phyloP scores from a whole-genome alignment of 2,329 filamentous ascomycete genomes.

The Penicillium sp. region DNA sequence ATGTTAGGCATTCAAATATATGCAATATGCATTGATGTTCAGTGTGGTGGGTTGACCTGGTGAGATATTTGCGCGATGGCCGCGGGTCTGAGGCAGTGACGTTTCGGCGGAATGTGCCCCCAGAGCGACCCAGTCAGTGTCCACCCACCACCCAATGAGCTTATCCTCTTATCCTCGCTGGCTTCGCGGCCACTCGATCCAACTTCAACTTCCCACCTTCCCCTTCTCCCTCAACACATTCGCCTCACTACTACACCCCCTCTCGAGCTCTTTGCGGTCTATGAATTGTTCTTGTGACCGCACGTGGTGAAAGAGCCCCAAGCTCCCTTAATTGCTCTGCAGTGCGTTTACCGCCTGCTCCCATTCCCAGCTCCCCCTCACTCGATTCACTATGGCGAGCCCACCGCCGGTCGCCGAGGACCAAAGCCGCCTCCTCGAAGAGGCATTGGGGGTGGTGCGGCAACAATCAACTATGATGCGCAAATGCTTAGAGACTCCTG shows the following conservation, averaged over 20 bases:
- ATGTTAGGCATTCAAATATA: no score
- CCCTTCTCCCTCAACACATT: slow-evolving; percentile 23
- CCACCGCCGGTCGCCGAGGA: slow-evolving; percentile 72
- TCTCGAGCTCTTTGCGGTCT: slow-evolving; percentile 1
- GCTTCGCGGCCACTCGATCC: slow-evolving; percentile 13
- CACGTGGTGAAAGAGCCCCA: slow-evolving; percentile 17
- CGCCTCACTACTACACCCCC: slow-evolving; percentile 7
- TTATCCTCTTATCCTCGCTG: slow-evolving; percentile 21
- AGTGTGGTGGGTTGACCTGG: background rate
- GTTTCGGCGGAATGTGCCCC: slow-evolving; percentile 26
- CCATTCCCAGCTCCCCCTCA: slow-evolving; percentile 35
- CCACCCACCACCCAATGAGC: slow-evolving; percentile 27
- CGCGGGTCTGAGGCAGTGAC: slow-evolving; percentile 24
- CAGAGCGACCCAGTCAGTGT: slow-evolving; percentile 16
- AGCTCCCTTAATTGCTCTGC: slow-evolving; percentile 26
- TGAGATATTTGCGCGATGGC: slow-evolving; percentile 5
- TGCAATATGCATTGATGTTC: no score
- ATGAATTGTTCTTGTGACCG: slow-evolving; percentile 19
- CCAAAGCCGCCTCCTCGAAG: slow-evolving; percentile 91
- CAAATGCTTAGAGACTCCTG: slow-evolving; percentile 93
- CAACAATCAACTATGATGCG: slow-evolving; percentile 98
- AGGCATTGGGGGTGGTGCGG: slow-evolving; percentile 93
- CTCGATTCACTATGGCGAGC: slow-evolving; percentile 52
- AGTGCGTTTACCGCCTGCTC: slow-evolving; percentile 37
- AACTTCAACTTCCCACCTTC: slow-evolving; percentile 27